These are phyloP conservation scores for Corinectria fuckeliana DNA, from an alignment of 2,329 filamentous ascomycete genomes.

Conservation along the genomic window DNA sequence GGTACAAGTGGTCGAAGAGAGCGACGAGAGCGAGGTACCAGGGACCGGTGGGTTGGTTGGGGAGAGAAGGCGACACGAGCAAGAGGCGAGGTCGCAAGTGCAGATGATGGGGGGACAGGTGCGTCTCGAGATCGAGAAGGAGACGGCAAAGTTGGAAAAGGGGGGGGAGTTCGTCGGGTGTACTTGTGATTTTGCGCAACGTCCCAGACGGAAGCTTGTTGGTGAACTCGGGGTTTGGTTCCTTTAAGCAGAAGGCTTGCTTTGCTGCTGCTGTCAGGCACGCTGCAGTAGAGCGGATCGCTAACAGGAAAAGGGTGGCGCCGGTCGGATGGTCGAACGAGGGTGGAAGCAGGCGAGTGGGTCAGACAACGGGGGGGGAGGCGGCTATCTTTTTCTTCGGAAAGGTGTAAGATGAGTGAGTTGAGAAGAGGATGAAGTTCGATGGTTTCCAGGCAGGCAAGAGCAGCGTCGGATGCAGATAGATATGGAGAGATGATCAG, in stretches of 20 bases:
- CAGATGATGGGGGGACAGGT: conserved; percentile 31
- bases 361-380: conserved; percentile 36
- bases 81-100: conserved; percentile 40
- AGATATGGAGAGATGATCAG: too few species aligned
- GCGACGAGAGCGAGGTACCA: conserved; percentile 40
- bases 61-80: conserved; percentile 42
- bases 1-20: conserved; percentile 27
- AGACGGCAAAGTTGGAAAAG: conserved; percentile 12
- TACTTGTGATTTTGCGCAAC: conserved; percentile 22
- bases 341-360: conserved; percentile 20
- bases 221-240: conserved; percentile 31
- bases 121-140: conserved; percentile 28
- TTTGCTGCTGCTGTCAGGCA: conserved; percentile 20
- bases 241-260: conserved; percentile 31
- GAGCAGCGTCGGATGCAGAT: too few species aligned
- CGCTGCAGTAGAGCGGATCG: conserved; percentile 30
- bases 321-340: conserved; percentile 38
- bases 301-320: conserved; percentile 30
- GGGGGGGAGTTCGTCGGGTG: conserved; percentile 25
- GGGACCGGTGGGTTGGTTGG: conserved; percentile 44
- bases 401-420: conserved; percentile 20
- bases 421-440: conserved; percentile 11
- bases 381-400: conserved; percentile 17
- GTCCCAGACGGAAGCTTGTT: conserved; percentile 18
- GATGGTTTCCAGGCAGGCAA: not conserved